These are phyloP conservation scores for Fragilariopsis cylindrus DNA, from an alignment of 108 stramenopile species.

Conservation along the genomic window DNA sequence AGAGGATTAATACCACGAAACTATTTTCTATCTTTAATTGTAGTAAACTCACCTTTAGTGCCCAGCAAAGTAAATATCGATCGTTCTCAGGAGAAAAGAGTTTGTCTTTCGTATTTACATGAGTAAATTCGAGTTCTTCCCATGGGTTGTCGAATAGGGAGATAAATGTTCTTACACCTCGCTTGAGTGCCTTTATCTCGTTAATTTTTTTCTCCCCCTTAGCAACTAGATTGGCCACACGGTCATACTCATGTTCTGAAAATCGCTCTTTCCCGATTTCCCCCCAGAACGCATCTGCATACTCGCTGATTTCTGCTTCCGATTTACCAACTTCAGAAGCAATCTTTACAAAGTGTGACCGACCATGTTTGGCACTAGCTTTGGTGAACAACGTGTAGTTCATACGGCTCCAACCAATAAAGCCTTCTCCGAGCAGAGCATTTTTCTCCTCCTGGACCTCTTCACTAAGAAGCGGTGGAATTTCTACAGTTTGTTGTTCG, in stretches of 20 bases:
- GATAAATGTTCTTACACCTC: constrained; percentile 63
- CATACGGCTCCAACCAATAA: constrained; percentile 83
- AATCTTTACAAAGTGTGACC: constrained; percentile 51
- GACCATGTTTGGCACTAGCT: constrained; percentile 65
- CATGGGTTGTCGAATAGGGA: constrained; percentile 89
- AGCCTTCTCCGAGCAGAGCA: constrained; percentile 84
- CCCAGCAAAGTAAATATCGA: constrained; percentile 70
- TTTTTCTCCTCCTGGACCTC: constrained; percentile 64
- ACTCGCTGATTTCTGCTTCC: constrained; percentile 54
- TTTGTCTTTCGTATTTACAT: constrained; percentile 69
- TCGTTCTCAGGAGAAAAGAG: constrained; percentile 64
- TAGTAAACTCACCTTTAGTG: constrained; percentile 63
- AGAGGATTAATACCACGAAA: not conserved
- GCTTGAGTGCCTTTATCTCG: constrained; percentile 70
- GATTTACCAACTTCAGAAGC: constrained; percentile 77
- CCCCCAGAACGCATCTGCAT: constrained; percentile 73
- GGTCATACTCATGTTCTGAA: constrained; percentile 85
- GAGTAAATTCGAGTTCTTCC: constrained; percentile 80
- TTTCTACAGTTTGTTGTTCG: constrained; percentile 37
- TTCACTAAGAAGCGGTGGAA: constrained; percentile 69
- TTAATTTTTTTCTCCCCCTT: constrained; percentile 80
- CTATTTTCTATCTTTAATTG: not conserved
- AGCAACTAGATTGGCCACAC: constrained; percentile 80
- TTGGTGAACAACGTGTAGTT: constrained; percentile 86
- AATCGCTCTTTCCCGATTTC: constrained; percentile 73